phyloP scores from a whole-genome alignment of 225 moss, liverwort and hornwort species.

The Polytrichum commune region DNA sequence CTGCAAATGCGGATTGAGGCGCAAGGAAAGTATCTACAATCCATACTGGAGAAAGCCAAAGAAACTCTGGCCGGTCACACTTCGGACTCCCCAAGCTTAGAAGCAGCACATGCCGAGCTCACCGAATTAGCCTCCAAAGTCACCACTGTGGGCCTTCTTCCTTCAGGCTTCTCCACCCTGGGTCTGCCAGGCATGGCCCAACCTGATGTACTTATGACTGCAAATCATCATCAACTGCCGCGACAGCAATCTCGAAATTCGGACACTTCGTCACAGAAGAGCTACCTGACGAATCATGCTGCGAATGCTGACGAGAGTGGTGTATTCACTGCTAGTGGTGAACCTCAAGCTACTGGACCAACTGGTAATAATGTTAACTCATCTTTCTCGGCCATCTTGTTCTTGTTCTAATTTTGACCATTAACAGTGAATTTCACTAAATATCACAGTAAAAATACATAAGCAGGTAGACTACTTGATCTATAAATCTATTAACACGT shows the following conservation, averaged over 20 bases:
- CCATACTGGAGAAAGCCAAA: constrained; percentile 93
- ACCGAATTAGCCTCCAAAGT: constrained; percentile 88
- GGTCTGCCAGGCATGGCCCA: constrained; percentile 35
- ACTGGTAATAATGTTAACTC: constrained; percentile 30
- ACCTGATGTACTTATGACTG: constrained; percentile 21
- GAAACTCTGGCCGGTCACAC: constrained; percentile 85
- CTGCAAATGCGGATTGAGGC: constrained; percentile 95
- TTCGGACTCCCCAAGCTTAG: constrained; percentile 70
- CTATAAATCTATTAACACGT: neutral
- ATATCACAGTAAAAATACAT: too few relatives aligned
- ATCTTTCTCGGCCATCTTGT: neutral
- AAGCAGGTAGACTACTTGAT: neutral
- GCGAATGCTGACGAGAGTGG: constrained; percentile 48
- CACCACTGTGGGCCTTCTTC: constrained; percentile 58
- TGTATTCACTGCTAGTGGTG: constrained; percentile 38
- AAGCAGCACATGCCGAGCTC: constrained; percentile 87
- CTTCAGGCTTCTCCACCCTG: constrained; percentile 38
- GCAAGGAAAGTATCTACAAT: constrained; percentile 92
- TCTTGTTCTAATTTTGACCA: neutral
- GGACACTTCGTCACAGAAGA: constrained; percentile 50
- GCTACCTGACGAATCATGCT: constrained; percentile 52
- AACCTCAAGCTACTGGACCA: constrained; percentile 29
- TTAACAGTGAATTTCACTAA: too few relatives aligned
- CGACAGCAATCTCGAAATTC: constrained; percentile 50
- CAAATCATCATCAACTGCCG: constrained; percentile 35